Percentiles rank a stretch among this genome's conserved stretches.
Evolutionary conservation across 495 filamentous ascomycete species (phyloP).

Genomic region (Penicillium manginii): DNA sequence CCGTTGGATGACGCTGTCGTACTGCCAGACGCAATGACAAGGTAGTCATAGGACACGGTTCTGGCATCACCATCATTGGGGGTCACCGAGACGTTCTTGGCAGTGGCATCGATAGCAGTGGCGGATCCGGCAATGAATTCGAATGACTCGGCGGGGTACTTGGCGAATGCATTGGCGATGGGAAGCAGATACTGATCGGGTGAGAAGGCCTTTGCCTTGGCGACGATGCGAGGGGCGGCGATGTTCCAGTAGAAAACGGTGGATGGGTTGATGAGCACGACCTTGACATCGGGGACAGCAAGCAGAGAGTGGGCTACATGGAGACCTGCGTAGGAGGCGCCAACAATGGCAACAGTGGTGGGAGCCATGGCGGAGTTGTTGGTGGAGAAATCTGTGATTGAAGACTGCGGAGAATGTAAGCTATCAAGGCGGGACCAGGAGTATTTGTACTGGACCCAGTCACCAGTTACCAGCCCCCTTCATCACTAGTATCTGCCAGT

Average conservation of each 20-base stretch:
- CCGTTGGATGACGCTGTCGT: conserved; percentile 49
- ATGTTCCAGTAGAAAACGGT: conserved; percentile 56
- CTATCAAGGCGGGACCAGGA: too few species aligned
- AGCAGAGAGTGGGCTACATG: conserved; percentile 62
- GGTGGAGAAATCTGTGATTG: background rate
- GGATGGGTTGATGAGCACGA: conserved; percentile 61
- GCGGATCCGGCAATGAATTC: conserved; percentile 61
- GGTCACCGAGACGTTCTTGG: conserved; percentile 47
- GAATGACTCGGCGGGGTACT: conserved; percentile 51
- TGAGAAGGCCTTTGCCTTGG: conserved; percentile 44
- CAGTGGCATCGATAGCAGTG: conserved; percentile 47
- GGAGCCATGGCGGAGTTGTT: conserved; percentile 22
- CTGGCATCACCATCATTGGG: conserved; percentile 28
- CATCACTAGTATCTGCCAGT: too few species aligned
- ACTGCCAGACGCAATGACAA: conserved; percentile 57
- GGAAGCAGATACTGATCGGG: conserved; percentile 49
- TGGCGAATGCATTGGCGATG: conserved; percentile 54
- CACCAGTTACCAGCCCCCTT: too few species aligned
- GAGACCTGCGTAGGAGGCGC: conserved; percentile 63
- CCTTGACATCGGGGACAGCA: conserved; percentile 47
- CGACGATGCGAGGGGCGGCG: conserved; percentile 51
- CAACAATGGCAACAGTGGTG: conserved; percentile 61
- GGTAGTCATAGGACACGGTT: conserved; percentile 52
- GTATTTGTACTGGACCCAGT: too few species aligned
- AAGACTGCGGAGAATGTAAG: too few species aligned